These are phyloP conservation scores for Salix suchowensis DNA, from an alignment of 345 rosid genomes.

Conservation along the genomic window DNA sequence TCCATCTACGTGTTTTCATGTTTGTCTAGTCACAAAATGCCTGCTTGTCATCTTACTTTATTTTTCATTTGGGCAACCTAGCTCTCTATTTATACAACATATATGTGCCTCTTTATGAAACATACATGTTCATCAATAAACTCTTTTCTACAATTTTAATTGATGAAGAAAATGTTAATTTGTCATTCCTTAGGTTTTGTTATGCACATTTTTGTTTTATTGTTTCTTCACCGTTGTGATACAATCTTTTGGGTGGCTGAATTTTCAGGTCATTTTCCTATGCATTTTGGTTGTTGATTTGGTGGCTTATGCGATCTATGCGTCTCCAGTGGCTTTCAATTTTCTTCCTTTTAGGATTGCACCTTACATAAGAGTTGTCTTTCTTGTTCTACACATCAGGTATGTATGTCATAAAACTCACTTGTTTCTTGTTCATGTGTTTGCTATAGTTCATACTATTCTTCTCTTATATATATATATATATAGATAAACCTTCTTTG, in stretches of 20 bases:
- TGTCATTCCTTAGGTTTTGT: neutral
- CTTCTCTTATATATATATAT: too few species aligned
- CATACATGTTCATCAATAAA: too few species aligned
- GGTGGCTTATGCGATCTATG: constrained; percentile 61
- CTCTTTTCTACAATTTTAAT: too few species aligned
- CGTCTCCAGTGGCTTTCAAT: constrained; percentile 62
- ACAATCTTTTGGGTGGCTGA: constrained; percentile 9
- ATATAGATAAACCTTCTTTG: too few species aligned
- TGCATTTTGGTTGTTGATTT: constrained; percentile 70
- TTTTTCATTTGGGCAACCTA: neutral
- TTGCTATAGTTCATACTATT: too few species aligned
- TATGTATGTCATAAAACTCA: constrained; percentile 20
- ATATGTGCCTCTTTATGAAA: too few species aligned
- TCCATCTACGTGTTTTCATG: neutral
- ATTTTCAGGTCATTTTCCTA: constrained; percentile 63
- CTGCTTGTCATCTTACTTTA: neutral
- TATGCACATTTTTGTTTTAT: neutral
- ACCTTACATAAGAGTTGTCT: constrained; percentile 74
- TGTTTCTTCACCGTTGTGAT: neutral
- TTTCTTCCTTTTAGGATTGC: constrained; percentile 83
- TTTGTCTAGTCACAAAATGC: too few species aligned
- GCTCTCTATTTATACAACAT: neutral
- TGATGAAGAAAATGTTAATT: neutral
- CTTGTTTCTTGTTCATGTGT: neutral
- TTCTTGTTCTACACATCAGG: constrained; percentile 77